Percentiles rank a stretch among this genome's conserved stretches.
phyloP scores from a whole-genome alignment of 2,329 filamentous ascomycete species.

The Endoconidiophora polonica region DNA sequence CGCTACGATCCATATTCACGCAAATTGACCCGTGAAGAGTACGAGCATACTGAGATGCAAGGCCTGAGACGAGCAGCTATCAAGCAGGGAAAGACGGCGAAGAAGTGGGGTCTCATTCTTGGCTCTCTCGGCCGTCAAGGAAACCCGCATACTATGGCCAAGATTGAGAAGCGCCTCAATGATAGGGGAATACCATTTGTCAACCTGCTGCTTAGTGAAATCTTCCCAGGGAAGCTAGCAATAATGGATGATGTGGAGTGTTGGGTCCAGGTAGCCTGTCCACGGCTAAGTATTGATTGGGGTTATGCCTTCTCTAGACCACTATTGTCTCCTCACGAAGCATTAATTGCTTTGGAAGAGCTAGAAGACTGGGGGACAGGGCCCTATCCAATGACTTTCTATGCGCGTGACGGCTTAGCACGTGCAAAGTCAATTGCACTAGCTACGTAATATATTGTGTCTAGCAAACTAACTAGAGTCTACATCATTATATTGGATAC shows the following conservation, averaged over 20 bases:
- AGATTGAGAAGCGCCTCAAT: slow-evolving; percentile 66
- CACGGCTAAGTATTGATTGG: slow-evolving; percentile 96
- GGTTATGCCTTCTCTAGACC: slow-evolving; percentile 88
- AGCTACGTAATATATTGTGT: slow-evolving; percentile 9
- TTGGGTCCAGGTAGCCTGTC: slow-evolving; percentile 97
- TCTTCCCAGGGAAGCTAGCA: slow-evolving; percentile 87
- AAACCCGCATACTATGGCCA: slow-evolving; percentile 77
- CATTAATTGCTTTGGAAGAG: slow-evolving; percentile 71
- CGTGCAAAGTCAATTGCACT: slow-evolving; percentile 43
- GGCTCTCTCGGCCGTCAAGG: slow-evolving; percentile 86
- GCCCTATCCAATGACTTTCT: slow-evolving; percentile 96
- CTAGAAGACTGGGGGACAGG: slow-evolving; percentile 58
- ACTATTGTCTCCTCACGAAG: slow-evolving; percentile 85
- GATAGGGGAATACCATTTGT: slow-evolving; percentile 62
- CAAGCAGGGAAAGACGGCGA: slow-evolving; percentile 52
- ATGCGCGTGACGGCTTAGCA: slow-evolving; percentile 78
- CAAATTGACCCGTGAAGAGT: slow-evolving; percentile 77
- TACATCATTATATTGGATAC: not conserved
- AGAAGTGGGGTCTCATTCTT: slow-evolving; percentile 88
- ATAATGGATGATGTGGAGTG: slow-evolving; percentile 90
- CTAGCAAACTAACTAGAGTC: not conserved
- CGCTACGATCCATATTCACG: slow-evolving; percentile 94
- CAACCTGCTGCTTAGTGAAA: slow-evolving; percentile 79
- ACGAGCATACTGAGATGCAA: slow-evolving; percentile 85
- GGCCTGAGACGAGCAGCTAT: slow-evolving; percentile 64